Base-by-base conservation (phyloP, 2,329 filamentous ascomycete genomes). In the Fusarium denticulatum region DNA sequence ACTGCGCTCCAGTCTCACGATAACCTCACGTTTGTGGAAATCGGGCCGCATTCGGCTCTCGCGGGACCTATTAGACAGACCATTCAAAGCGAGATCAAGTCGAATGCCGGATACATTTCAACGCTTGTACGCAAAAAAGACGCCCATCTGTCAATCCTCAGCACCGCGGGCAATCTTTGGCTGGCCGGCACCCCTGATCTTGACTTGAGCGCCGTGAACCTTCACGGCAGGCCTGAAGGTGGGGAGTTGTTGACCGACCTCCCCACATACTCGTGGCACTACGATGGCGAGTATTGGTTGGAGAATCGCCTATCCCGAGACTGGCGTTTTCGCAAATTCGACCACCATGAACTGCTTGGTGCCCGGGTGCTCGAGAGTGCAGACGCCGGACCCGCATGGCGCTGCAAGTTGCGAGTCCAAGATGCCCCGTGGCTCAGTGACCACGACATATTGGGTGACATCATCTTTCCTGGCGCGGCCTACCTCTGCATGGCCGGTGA, bases 291-390 rank as follows among this genome's bases (percentile, higher is more conserved):
- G 45, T 60, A 60, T 36, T 60, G 57, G 57, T 50, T 43, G 57
- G 57, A 60, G 36, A 60, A 60, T 50, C 57, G 57, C 36, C 57
- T 60, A 50, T 60, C 57, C n/a, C 45, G 45, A 50, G 57, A 60
- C 57, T 50, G 57, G 57, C 45, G 57, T 34, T 50, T 60, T 28
- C 57, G 57, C 57, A 60, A 60, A 60, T 60, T 60, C 57, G 57
- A 60, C 36, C 57, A 60, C 45, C 57, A 60, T 42, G 57, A 60
- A 60, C 20, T 60, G 45, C 57, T 60, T 42, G 57, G 57, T 50
- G 57, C 57, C 36, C 45, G 57, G 57, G 45, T 60, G 45, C 57
- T 60, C 45, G 57, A 60, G 57, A 60, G 45, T 60, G 57, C 57
- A 36, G 57, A 60, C 36, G 57, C 45, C 12, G 37, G 57, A 50